phyloP scores from a whole-genome alignment of 1,284 basidiomycete species.

The Ustilago shanxiensis region DNA sequence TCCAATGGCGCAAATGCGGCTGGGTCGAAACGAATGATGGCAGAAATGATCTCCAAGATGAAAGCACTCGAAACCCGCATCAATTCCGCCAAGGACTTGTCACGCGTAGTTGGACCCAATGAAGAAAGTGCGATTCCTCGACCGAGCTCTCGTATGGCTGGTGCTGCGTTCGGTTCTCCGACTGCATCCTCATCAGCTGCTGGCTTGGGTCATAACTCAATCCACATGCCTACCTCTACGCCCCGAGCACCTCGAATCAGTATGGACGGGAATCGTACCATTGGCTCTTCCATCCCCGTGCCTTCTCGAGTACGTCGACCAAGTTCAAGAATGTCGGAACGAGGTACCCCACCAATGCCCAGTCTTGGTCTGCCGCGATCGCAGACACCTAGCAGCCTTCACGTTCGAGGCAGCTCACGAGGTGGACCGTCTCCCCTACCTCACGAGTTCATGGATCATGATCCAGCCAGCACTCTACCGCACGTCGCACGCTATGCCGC shows the following conservation, averaged over 20 bases:
- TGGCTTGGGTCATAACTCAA: constrained; percentile 10
- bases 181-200: constrained; percentile 9
- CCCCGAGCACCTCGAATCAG: constrained; percentile 40
- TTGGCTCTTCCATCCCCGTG: constrained; percentile 61
- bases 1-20: constrained; percentile 11
- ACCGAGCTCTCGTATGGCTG: constrained; percentile 59
- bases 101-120: constrained; percentile 27
- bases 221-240: constrained; percentile 33
- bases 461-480: constrained; percentile 51
- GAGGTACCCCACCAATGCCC: constrained; percentile 43
- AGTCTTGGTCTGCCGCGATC: constrained; percentile 44
- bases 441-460: constrained; percentile 61
- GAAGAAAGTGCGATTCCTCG: constrained; percentile 64
- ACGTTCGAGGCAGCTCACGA: constrained; percentile 22
- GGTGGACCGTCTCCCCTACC: constrained; percentile 34
- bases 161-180: constrained; percentile 31
- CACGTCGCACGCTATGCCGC: constrained; percentile 43
- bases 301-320: constrained; percentile 56
- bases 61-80: constrained; percentile 63
- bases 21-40: constrained; percentile 51
- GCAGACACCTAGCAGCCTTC: constrained; percentile 24
- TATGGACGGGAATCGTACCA: constrained; percentile 46
- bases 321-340: constrained; percentile 49
- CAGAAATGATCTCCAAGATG: constrained; percentile 63
- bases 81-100: constrained; percentile 53